Evolutionary conservation across 2,329 filamentous ascomycete genomes (phyloP).

Genomic region (Diaporthe sp.): DNA sequence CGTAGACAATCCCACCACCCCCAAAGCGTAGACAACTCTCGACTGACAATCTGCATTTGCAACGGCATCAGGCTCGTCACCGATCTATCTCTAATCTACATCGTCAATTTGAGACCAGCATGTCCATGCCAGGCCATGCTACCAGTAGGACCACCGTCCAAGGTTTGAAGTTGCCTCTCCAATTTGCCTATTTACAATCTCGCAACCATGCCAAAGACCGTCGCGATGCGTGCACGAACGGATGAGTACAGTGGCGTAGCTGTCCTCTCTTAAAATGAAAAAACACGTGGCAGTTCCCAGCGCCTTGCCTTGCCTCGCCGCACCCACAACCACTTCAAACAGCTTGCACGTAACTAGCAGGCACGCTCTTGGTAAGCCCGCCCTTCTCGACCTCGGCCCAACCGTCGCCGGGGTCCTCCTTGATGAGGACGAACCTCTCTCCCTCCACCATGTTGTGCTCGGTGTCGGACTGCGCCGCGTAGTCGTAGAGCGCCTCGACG

Average conservation of each 20-base stretch:
- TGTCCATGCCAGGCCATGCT: neutral
- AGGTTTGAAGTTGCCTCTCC: constrained; percentile 1
- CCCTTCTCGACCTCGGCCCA: constrained; percentile 98
- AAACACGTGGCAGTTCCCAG: neutral
- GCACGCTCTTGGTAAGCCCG: constrained; percentile 88
- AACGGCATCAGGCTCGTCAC: neutral
- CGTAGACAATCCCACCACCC: too few relatives aligned
- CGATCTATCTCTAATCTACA: constrained; percentile 9
- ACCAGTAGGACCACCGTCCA: neutral
- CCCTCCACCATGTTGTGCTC: constrained; percentile 94
- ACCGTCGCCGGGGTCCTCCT: constrained; percentile 89
- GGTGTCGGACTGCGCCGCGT: constrained; percentile 84
- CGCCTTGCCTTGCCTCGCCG: neutral
- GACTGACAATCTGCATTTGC: neutral
- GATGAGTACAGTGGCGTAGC: neutral
- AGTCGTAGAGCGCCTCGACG: constrained; percentile 93
- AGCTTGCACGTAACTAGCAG: constrained; percentile 91
- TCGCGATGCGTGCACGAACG: neutral
- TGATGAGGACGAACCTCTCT: constrained; percentile 91
- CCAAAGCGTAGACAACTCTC: neutral
- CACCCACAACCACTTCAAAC: constrained; percentile 60
- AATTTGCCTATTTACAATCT: constrained; percentile 33
- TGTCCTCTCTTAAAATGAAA: too few relatives aligned
- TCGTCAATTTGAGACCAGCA: constrained; percentile 1
- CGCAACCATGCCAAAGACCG: neutral